Evolutionary conservation across 2,329 filamentous ascomycete species (phyloP).

Genomic region (Pseudovirgaria hyperparasitica): DNA sequence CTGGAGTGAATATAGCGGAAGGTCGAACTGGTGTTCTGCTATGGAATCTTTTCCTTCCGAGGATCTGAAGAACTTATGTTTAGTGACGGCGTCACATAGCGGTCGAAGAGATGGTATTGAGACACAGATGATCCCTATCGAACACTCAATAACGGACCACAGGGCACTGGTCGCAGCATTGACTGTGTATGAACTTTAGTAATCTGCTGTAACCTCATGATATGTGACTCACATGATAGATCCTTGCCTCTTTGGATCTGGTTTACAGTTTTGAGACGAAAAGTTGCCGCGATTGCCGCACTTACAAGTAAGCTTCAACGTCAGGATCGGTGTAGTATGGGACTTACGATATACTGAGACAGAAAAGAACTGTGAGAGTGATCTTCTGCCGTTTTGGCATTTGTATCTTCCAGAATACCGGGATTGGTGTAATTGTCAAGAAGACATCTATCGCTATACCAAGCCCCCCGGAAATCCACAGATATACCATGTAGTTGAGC

Average conservation of each 20-base stretch:
- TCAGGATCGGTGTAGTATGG: not conserved
- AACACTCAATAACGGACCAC: constrained; percentile 16
- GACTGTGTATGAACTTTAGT: constrained; percentile 6
- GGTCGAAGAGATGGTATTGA: constrained; percentile 16
- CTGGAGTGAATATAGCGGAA: too few species aligned
- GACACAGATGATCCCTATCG: constrained; percentile 16
- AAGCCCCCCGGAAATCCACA: constrained; percentile 15
- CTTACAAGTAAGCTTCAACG: constrained; percentile 3
- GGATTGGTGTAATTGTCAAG: constrained; percentile 13
- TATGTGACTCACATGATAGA: constrained; percentile 12
- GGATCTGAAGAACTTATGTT: too few species aligned
- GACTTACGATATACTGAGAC: constrained; percentile 14
- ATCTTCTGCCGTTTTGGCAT: constrained; percentile 15
- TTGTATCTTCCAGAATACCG: constrained; percentile 14
- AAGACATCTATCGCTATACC: constrained; percentile 14
- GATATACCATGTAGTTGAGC: constrained; percentile 13
- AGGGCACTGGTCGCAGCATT: constrained; percentile 11
- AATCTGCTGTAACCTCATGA: not conserved
- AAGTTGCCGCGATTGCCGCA: constrained; percentile 14
- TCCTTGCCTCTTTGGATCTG: constrained; percentile 11
- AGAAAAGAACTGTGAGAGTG: constrained; percentile 15
- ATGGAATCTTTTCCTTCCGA: too few species aligned
- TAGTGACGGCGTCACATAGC: too few species aligned
- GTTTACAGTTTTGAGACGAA: constrained; percentile 11
- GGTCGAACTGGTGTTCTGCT: too few species aligned